These are phyloP conservation scores for Ceratobasidium sp. DNA, from an alignment of 1,284 basidiomycete genomes.

Conservation along the genomic window DNA sequence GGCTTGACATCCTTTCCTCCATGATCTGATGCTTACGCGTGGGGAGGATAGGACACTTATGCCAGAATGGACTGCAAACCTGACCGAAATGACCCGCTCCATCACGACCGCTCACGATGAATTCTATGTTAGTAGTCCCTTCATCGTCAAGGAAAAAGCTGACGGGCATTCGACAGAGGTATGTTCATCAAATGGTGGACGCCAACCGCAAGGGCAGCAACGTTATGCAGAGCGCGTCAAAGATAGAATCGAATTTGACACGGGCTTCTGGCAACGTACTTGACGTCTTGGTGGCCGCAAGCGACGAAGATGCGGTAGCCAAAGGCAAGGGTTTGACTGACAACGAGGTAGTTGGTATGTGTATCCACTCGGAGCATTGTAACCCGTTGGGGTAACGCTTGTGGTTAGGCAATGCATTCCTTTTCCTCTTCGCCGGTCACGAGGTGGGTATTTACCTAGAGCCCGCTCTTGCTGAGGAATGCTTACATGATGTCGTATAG, in stretches of 20 bases:
- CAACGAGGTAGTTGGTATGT: slow-evolving; percentile 2
- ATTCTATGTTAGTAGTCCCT: background rate
- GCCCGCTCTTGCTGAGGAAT: too few species aligned
- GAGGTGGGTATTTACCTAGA: background rate
- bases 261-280: background rate
- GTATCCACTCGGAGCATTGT: background rate
- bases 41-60: background rate
- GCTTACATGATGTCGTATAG: background rate
- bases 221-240: background rate
- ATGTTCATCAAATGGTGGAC: slow-evolving; percentile 5
- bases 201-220: background rate
- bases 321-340: background rate
- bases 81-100: slow-evolving; percentile 7
- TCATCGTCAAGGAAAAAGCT: background rate
- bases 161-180: background rate
- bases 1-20: too few species aligned
- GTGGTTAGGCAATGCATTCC: slow-evolving; percentile 12
- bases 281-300: background rate
- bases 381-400: background rate
- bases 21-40: background rate
- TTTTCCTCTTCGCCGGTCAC: slow-evolving; percentile 27
- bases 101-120: background rate
- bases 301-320: background rate
- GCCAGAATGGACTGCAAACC: background rate
- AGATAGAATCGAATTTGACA: background rate